Percentiles rank a stretch among this genome's conserved stretches.
Evolutionary conservation across 2,329 filamentous ascomycete genomes (phyloP).

Genomic region (Pseudogymnoascus sp.): DNA sequence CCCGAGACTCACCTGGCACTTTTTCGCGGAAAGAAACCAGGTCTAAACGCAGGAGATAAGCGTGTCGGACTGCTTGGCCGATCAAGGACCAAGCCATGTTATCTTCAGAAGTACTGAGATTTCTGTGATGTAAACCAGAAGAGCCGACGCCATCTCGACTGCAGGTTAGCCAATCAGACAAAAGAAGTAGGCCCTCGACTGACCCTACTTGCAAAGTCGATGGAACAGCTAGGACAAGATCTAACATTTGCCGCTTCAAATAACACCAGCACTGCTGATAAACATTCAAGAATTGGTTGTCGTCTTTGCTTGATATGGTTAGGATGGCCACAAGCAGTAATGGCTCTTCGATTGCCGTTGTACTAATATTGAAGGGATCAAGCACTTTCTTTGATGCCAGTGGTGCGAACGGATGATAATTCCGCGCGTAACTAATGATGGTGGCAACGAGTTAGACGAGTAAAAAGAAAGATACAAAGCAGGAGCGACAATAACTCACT

Average conservation of each 20-base stretch:
- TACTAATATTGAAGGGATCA: not conserved
- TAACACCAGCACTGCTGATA: slow-evolving; percentile 12
- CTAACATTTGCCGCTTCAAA: slow-evolving; percentile 4
- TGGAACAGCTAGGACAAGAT: slow-evolving; percentile 16
- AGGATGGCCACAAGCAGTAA: slow-evolving; percentile 11
- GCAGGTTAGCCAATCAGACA: slow-evolving; percentile 23
- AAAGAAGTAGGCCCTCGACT: slow-evolving; percentile 20
- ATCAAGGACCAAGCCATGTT: slow-evolving; percentile 23
- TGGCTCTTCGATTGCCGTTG: not conserved
- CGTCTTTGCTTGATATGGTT: slow-evolving; percentile 12
- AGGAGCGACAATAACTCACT: not conserved
- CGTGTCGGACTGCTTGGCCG: slow-evolving; percentile 22
- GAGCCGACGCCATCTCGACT: slow-evolving; percentile 5
- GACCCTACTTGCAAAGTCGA: slow-evolving; percentile 16
- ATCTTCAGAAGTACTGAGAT: slow-evolving; percentile 16
- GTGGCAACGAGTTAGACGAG: not conserved
- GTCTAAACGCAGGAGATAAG: slow-evolving; percentile 22
- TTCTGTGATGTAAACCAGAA: not conserved
- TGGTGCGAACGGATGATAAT: slow-evolving; percentile 10
- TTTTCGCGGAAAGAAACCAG: slow-evolving; percentile 17
- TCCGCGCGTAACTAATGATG: slow-evolving; percentile 2
- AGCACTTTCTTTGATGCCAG: slow-evolving; percentile 1
- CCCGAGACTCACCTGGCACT: not conserved
- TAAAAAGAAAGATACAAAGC: not conserved
- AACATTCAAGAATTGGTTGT: not conserved